Base-by-base conservation (phyloP, 108 stramenopile species). In the Cyclotella baltica region DNA sequence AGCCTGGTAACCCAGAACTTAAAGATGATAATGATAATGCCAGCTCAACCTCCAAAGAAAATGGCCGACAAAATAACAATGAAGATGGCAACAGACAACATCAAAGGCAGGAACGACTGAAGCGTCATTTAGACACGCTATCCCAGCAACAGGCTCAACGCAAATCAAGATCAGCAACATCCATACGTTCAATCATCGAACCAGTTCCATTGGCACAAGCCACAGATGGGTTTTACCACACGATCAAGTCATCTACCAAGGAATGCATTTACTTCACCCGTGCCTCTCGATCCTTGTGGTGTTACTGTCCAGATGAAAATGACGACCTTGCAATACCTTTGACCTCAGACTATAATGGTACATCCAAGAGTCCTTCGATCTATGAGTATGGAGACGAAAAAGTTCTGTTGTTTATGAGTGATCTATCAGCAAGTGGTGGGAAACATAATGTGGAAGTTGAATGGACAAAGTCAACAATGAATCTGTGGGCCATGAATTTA, bases 221-320 rank as follows among this genome's bases (percentile, higher is more conserved):
- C 20, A 82, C 79, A 15, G 86, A 93, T 34, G 88, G 83, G 16
- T 78, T 67, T 9, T 82, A 72, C 57, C 53, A 78, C 50, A n/a
- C 55, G 18, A 43, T 34, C 1, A 33, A 34, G 9, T 33, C 57
- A 34, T n/a, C 5, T 15, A 16, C 8, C 3, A 28, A 65, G n/a
- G 61, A 67, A 11, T 93, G 92, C 67, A 75, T 85, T 61, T 89
- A 86, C 70, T 93, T 93, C 82, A 85, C 85, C 0, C 85, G 92
- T 2, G 77, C 74, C 56, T 52, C 89, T 8, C 89, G 90, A 79
- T 62, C 67, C 10, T 55, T 93, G 27, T 93, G 88, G 84, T 66
- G 67, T 15, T 90, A 88, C 53, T 93, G 92, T 66, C 68, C 86
- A 33, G 75, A 69, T 20, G 70, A 77, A 46, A 30, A 43, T 31